Percentiles rank a stretch among this genome's conserved stretches.
Conservation (phyloP, 495 filamentous ascomycete genomes). For the Lophium mytilinum region DNA sequence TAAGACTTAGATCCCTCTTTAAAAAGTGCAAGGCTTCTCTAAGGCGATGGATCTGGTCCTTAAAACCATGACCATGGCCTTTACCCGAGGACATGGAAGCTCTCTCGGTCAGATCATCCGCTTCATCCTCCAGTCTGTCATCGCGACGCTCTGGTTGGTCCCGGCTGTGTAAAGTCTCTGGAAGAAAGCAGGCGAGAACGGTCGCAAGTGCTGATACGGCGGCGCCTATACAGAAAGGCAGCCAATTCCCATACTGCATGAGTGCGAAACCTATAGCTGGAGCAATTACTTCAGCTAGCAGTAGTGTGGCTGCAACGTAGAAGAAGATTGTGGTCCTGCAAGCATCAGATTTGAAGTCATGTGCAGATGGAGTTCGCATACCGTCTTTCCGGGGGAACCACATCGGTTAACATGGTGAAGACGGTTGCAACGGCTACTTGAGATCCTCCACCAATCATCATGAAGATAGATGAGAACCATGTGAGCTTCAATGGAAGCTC, state of each 20-base stretch:
- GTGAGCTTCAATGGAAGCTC: constrained; percentile 18
- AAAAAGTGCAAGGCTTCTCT: constrained; percentile 30
- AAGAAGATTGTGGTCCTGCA: constrained; percentile 18
- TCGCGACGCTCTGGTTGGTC: constrained; percentile 15
- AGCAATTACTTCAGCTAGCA: constrained; percentile 18
- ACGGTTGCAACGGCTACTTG: constrained; percentile 13
- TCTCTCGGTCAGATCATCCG: background rate
- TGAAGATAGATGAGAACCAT: constrained; percentile 18
- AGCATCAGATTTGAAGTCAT: background rate
- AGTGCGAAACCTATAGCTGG: constrained; percentile 10
- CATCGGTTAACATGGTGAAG: constrained; percentile 21
- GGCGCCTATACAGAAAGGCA: constrained; percentile 14
- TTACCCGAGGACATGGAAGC: background rate
- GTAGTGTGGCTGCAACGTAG: constrained; percentile 12
- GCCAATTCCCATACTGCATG: constrained; percentile 19
- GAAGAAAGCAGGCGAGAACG: constrained; percentile 7
- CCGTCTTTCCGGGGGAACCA: constrained; percentile 19
- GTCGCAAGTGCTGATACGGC: constrained; percentile 7
- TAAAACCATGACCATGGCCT: constrained; percentile 4
- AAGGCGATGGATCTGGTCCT: constrained; percentile 22
- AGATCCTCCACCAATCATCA: constrained; percentile 12
- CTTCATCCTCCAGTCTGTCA: background rate
- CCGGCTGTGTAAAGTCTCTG: constrained; percentile 20
- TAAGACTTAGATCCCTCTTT: constrained; percentile 28
- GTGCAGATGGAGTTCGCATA: background rate